Conservation (phyloP, 2,329 filamentous ascomycete genomes). For the Penicillium decumbens region DNA sequence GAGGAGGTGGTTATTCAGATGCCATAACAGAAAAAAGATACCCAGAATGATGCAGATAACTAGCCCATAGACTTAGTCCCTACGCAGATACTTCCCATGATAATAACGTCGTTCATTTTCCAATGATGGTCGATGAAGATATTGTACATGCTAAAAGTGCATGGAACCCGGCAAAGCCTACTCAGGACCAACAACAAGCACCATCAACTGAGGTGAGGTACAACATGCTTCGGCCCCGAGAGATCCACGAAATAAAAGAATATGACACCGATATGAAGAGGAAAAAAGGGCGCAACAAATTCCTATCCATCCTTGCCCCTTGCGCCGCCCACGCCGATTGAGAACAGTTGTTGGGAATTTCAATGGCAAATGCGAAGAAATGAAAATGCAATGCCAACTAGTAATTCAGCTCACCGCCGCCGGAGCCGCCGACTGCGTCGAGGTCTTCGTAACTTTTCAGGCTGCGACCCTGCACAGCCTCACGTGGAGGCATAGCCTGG, state of each 20-base stretch:
- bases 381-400: constrained; percentile 39
- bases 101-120: neutral
- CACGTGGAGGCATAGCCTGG: constrained; percentile 71
- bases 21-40: constrained; percentile 23
- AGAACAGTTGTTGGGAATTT: neutral
- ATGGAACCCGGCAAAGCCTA: neutral
- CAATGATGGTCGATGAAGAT: neutral
- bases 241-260: neutral
- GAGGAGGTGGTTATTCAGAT: constrained; percentile 55
- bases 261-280: constrained; percentile 6
- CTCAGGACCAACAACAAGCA: neutral
- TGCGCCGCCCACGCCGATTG: constrained; percentile 9
- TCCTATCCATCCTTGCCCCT: constrained; percentile 11
- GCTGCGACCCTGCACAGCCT: constrained; percentile 87
- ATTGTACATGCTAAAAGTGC: neutral
- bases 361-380: neutral
- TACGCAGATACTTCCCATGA: neutral
- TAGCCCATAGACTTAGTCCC: neutral
- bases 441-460: constrained; percentile 97
- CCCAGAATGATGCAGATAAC: too few relatives aligned
- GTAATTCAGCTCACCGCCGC: constrained; percentile 84
- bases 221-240: neutral
- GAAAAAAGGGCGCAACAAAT: constrained; percentile 4
- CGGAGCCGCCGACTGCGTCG: constrained; percentile 72
- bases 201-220: neutral